Evolutionary conservation across 768 basidiomycete genomes (phyloP), one percentile per base, ranked within the genome.

Genomic region (Kwoniella pini): DNA sequence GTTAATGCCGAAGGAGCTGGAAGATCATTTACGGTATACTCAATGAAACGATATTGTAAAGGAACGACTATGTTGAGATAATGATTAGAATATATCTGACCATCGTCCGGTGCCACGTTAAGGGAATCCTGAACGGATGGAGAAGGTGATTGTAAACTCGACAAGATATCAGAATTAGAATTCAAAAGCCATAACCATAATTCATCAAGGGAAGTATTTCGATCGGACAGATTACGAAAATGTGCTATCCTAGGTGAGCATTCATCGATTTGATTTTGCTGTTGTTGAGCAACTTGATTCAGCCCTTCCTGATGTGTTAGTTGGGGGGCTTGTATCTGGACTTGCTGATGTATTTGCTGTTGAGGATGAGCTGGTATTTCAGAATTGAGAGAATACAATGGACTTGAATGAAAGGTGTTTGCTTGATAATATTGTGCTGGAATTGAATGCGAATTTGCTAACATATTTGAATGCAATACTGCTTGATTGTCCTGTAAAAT

Each of bases 111-210:
- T 0, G 27, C 15, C 4, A 24, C 4, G 5, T 24, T 30, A 2
- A 50, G 30, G 5, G 48, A 50, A 7, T 28, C 17, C n/a, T 12
- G 48, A 10, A 24, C 4, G 9, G 24, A 17, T 3, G 48, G 48
- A 15, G 48, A 50, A 17, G 48, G 48, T 2, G 48, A 50, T 0
- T 30, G 11, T 5, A 50, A 12, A n/a, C 31, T 50, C 9, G 48
- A 50, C 31, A 31, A n/a, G 6, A 33, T 33, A 19, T 50, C 48
- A 17, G 48, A 30, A 6, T 50, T 13, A n/a, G 27, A 50, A 28
- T 50, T 50, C 19, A 50, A 24, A 5, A 50, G 48, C 21, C 24
- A 50, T 30, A 50, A 17, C 48, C 48, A 50, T 31, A 50, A 21
- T n/a, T 50, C 48, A 17, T 50, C 48, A 31, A 50, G 19, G 1